Conservation (phyloP, 805 yeast genomes). For the Yamadazyma scolyti region DNA sequence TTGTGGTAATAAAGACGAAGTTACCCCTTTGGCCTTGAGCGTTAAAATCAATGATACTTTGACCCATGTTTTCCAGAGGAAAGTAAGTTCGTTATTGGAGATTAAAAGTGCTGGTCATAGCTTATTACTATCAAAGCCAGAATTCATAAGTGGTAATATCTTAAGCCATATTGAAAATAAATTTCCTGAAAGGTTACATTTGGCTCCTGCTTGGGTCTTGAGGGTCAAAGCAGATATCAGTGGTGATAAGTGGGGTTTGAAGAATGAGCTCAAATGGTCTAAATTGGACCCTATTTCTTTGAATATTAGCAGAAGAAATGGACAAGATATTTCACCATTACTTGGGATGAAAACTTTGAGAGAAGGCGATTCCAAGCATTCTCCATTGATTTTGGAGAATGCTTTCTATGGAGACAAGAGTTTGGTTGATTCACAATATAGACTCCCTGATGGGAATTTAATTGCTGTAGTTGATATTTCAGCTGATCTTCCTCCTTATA, state of each 20-base stretch:
- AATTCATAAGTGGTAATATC: conserved; percentile 57
- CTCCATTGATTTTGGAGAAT: conserved; percentile 53
- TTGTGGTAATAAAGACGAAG: conserved; percentile 55
- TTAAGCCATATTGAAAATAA: conserved; percentile 51
- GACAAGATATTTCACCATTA: conserved; percentile 40
- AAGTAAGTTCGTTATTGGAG: conserved; percentile 29
- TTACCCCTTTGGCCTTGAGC: conserved; percentile 48
- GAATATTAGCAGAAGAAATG: conserved; percentile 31
- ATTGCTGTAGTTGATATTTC: conserved; percentile 67
- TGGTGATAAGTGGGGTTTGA: conserved; percentile 76
- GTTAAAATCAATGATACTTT: conserved; percentile 25
- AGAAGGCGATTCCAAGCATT: conserved; percentile 58
- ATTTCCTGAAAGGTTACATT: conserved; percentile 45
- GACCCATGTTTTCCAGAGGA: conserved; percentile 17
- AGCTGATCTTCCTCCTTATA: conserved; percentile 66
- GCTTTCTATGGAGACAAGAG: conserved; percentile 26
- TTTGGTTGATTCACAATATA: background rate
- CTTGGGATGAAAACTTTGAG: conserved; percentile 74
- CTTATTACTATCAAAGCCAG: conserved; percentile 59
- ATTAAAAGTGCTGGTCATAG: conserved; percentile 63
- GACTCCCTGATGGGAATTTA: conserved; percentile 32
- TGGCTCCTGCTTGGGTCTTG: conserved; percentile 71
- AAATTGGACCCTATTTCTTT: conserved; percentile 48
- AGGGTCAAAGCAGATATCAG: conserved; percentile 57
- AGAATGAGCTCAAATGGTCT: conserved; percentile 72